Evolutionary conservation across 345 rosid genomes (phyloP).

Genomic region (Zanthoxylum bungeanum): DNA sequence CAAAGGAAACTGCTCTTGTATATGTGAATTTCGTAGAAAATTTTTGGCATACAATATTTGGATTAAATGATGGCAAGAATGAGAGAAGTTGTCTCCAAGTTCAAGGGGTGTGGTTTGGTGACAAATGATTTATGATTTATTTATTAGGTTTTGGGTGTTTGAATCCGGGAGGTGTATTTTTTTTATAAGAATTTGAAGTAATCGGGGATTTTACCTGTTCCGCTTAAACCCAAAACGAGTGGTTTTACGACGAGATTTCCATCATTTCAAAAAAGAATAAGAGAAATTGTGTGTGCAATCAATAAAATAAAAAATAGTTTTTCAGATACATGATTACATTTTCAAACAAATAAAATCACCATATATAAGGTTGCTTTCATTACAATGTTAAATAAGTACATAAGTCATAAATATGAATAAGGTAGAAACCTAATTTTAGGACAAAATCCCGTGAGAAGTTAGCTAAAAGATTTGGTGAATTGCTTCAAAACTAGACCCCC

Average conservation of each 20-base stretch:
- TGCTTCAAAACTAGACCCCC: not conserved
- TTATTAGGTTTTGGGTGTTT: too few relatives aligned
- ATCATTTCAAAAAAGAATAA: too few relatives aligned
- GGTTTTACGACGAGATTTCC: too few relatives aligned
- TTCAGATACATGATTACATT: not conserved
- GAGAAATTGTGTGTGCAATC: too few relatives aligned
- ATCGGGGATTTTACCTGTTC: too few relatives aligned
- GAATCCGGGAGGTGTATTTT: too few relatives aligned
- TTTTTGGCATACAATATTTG: not conserved
- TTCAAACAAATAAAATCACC: not conserved
- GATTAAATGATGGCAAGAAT: not conserved
- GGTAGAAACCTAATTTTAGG: slow-evolving; percentile 9
- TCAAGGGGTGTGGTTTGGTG: too few relatives aligned
- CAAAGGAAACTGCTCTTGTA: slow-evolving; percentile 28
- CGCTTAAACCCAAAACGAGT: too few relatives aligned
- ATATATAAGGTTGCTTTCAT: not conserved
- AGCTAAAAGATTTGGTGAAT: not conserved
- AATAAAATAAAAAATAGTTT: not conserved
- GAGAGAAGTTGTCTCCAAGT: not conserved
- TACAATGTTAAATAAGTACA: not conserved
- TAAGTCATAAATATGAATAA: slow-evolving; percentile 1
- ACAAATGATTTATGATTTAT: too few relatives aligned
- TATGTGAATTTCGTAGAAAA: slow-evolving; percentile 2
- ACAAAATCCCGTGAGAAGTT: not conserved
- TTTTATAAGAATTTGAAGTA: too few relatives aligned